Base-by-base conservation (phyloP, 1,284 basidiomycete species). In the Leccinum cinnamomeum region DNA sequence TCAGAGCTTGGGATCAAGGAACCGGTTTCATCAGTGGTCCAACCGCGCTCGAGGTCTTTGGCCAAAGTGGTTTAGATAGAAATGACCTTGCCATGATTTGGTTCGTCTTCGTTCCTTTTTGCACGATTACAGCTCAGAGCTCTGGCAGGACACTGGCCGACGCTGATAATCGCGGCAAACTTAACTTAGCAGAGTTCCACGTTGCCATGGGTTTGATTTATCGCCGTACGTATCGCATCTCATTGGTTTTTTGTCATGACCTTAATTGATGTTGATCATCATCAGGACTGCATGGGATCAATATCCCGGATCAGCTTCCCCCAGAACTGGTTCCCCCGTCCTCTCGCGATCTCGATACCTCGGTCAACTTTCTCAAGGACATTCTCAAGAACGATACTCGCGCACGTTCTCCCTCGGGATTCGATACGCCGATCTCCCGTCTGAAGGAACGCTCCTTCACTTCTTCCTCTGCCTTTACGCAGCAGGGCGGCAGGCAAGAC, bases 201-300 rank as follows among this genome's bases (percentile, higher is more conserved):
- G 93, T 98, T 60, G 97, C 97, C 1, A 99, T 99, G 97, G 96
- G 94, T 63, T 82, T 99, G 61, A 98, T 99, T 74, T 98, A 97
- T 78, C 89, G 97, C 71, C 85, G 95, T 96, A 77, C 69, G 91
- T 85, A 60, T 61, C 30, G 6, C 5, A 1, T 55, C 20, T 57
- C 20, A 46, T 41, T 41, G 16, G 16, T 37, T 41, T 41, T 8
- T 41, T 41, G 35, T 37, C 35, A 3, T 37, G 35, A 37, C 20
- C 33, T 60, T 18, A 63, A 53, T 5, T 20, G 60, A 37, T 10
- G 18, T 41, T 20, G 5, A n/a, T 53, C 8, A 5, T 53, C 20
- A 16, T 28, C 20, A 97, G 94, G 87, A 50, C 81, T 98, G 48
- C 98, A 97, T 74, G 97, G 97, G 8, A 97, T 95, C 76, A 86